Evolutionary conservation across 108 stramenopile species (phyloP).

Genomic region (Nitzschia sp.): DNA sequence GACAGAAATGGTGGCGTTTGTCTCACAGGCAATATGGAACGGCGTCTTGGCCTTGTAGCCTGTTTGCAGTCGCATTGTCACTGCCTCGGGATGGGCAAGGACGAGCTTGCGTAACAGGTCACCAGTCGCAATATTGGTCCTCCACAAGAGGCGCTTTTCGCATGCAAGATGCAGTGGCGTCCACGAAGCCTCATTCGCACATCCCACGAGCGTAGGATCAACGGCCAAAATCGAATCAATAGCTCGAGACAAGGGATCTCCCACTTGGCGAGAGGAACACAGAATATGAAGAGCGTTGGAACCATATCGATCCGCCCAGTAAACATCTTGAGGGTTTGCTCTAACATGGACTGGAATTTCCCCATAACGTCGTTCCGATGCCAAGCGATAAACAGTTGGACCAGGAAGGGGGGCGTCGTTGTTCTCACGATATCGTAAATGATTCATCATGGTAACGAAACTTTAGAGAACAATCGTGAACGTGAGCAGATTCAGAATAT

Average conservation of each 20-base stretch:
- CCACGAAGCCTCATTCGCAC: constrained; percentile 29
- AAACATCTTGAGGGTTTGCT: constrained; percentile 23
- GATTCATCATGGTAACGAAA: constrained; percentile 2
- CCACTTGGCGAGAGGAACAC: constrained; percentile 24
- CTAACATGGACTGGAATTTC: constrained; percentile 12
- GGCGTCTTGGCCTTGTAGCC: constrained; percentile 39
- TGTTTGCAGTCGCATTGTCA: constrained; percentile 16
- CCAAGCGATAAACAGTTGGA: constrained; percentile 39
- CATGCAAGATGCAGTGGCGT: constrained; percentile 47
- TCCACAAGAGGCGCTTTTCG: constrained; percentile 18
- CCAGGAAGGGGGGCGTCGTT: constrained; percentile 11
- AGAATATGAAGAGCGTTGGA: constrained; percentile 37
- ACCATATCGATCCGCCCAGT: constrained; percentile 41
- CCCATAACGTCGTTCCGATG: constrained; percentile 24
- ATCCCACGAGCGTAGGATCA: constrained; percentile 17
- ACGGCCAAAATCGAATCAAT: constrained; percentile 28
- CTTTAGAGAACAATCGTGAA: no score
- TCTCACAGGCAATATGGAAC: constrained; percentile 40
- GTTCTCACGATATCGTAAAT: neutral
- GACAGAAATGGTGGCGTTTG: constrained; percentile 17
- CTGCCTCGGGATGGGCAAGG: constrained; percentile 29
- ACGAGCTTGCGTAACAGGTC: constrained; percentile 21
- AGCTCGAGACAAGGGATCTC: constrained; percentile 20
- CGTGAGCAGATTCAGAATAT: no score
- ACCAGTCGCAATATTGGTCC: neutral